phyloP scores from a whole-genome alignment of 495 filamentous ascomycete genomes.

The Xylaria flabelliformis region DNA sequence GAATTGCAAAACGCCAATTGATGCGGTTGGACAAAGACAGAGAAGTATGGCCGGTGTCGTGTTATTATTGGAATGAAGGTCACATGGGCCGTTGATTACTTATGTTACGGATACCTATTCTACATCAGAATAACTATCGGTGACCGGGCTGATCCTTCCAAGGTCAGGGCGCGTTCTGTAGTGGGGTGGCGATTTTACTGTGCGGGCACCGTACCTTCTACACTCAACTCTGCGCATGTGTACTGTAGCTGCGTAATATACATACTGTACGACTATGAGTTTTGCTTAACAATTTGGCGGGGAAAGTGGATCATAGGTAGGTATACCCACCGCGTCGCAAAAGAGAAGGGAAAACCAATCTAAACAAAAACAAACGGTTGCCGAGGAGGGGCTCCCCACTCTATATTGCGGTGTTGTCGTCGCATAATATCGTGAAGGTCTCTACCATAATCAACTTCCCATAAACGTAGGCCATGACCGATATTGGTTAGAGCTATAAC shows the following conservation, averaged over 20 bases:
- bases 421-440: background rate
- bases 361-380: constrained; percentile 54
- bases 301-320: constrained; percentile 7
- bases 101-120: background rate
- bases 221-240: background rate
- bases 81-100: background rate
- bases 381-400: constrained; percentile 40
- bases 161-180: constrained; percentile 1
- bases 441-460: background rate
- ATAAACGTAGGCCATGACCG: background rate
- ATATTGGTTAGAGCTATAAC: background rate
- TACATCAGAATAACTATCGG: background rate
- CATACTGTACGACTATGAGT: background rate
- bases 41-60: background rate
- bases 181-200: background rate
- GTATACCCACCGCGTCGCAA: constrained; percentile 25
- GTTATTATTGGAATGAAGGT: constrained; percentile 5
- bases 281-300: constrained; percentile 8
- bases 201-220: background rate
- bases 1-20: background rate
- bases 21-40: background rate
- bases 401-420: background rate
- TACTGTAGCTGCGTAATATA: background rate
- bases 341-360: background rate
- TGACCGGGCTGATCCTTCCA: constrained; percentile 6